Percentiles rank a stretch among this genome's conserved stretches.
These are phyloP conservation scores for Lojkania enalia DNA, from an alignment of 2,329 filamentous ascomycete species.

Conservation along the genomic window DNA sequence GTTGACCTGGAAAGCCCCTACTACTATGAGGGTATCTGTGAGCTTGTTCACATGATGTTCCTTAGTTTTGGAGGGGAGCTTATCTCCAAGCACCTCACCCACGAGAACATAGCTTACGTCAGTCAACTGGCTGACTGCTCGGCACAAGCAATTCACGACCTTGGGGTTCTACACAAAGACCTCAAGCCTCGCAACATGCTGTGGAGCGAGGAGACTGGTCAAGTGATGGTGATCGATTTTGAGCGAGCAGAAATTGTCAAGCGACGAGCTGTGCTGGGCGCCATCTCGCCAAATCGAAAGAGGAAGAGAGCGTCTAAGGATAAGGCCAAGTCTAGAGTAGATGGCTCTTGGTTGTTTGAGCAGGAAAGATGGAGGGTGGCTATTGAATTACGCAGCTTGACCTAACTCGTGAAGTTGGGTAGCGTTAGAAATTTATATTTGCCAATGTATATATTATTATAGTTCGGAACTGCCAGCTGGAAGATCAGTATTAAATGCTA, in stretches of 20 bases:
- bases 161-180: slow-evolving; percentile 16
- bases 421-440: too few relatives aligned
- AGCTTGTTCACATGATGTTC: slow-evolving; percentile 27
- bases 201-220: slow-evolving; percentile 10
- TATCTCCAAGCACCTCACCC: slow-evolving; percentile 11
- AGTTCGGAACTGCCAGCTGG: too few relatives aligned
- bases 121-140: slow-evolving; percentile 10
- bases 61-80: slow-evolving; percentile 25
- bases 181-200: slow-evolving; percentile 17
- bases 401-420: too few relatives aligned
- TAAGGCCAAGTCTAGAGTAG: slow-evolving; percentile 1
- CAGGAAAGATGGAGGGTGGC: slow-evolving; percentile 4
- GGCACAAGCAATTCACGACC: slow-evolving; percentile 19
- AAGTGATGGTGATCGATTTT: slow-evolving; percentile 19
- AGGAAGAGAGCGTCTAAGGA: slow-evolving; percentile 4
- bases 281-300: slow-evolving; percentile 5
- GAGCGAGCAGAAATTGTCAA: slow-evolving; percentile 14
- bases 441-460: too few relatives aligned
- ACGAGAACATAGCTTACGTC: slow-evolving; percentile 12
- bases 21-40: slow-evolving; percentile 23
- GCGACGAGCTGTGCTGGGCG: slow-evolving; percentile 1
- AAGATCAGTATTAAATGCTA: too few relatives aligned
- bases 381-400: slow-evolving; percentile 5
- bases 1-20: slow-evolving; percentile 23
- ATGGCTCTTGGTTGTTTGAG: slow-evolving; percentile 1